Evolutionary conservation across 2,329 filamentous ascomycete genomes (phyloP), one percentile per base, ranked within the genome.

Genomic region (Fusarium sp.): DNA sequence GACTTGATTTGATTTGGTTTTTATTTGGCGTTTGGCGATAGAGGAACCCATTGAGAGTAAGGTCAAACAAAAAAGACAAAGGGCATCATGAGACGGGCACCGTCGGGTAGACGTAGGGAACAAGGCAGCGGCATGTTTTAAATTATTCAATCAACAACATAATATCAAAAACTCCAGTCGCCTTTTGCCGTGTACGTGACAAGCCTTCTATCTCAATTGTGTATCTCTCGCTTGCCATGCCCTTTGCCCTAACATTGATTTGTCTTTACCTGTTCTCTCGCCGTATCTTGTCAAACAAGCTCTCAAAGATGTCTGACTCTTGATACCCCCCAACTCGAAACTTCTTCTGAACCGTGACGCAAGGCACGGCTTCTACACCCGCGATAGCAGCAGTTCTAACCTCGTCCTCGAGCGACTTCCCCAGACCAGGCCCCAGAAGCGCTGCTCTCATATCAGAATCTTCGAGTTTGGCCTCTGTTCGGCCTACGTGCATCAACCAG

Each of bases 301-400:
- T 85, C 76, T 91, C 83, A 80, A 95, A 94, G 2, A 91, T 86
- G 49, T 86, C 85, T 6, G 89, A 85, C 67, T 91, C 89, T 84
- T 95, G 92, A 63, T 91, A 93, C 2, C 94, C 94, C 14, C 91
- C 90, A 24, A 96, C 85, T 72, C 91, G 87, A 81, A 90, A 94
- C 77, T 85, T 84, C 3, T 87, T 89, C 78, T 94, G 92, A 57
- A 96, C 87, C 5, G 90, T 90, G 77, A 94, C 94, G 75, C 92
- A 91, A 22, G 93, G 93, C 74, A 95, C 93, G 1, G 93, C 93
- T 64, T 85, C 86, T 60, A 95, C 82, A 12, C 81, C 81, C 9
- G 76, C 71, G 17, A 75, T 69, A 31, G 75, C 75, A 47, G 82
- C 81, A 13, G 52, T 70, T 48, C 77, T 61, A 3, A 80, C 80